phyloP scores from a whole-genome alignment of 441 rosid species.

The Gossypium davidsonii region DNA sequence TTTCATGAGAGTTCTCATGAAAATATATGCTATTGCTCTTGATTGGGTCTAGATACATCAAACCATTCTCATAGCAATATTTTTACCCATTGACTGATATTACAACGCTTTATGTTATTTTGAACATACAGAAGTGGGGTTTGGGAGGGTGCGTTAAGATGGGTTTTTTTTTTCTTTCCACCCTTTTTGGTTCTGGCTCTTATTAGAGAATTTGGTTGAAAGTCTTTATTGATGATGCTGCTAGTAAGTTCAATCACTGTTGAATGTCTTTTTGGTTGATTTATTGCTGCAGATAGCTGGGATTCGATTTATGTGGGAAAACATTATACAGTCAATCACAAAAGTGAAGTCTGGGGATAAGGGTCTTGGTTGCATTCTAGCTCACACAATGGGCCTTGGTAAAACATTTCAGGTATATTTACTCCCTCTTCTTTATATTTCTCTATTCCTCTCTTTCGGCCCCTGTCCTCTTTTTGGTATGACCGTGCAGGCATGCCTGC shows the following conservation, averaged over 20 bases:
- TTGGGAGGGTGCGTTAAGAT: background rate
- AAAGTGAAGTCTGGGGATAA: constrained; percentile 90
- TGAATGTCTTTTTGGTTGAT: constrained; percentile 14
- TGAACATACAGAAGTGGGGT: background rate
- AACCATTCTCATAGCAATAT: background rate
- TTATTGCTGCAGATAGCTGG: constrained; percentile 73
- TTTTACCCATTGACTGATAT: background rate
- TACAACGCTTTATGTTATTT: background rate
- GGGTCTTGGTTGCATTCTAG: constrained; percentile 99
- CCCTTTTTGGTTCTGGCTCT: background rate
- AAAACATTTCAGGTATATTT: constrained; percentile 94
- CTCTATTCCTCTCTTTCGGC: background rate
- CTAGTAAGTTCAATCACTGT: background rate
- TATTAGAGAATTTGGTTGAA: constrained; percentile 1
- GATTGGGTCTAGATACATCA: background rate
- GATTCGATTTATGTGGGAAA: constrained; percentile 99
- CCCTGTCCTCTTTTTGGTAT: constrained; percentile 9
- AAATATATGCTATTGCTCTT: background rate
- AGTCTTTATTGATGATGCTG: background rate
- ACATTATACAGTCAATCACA: constrained; percentile 81
- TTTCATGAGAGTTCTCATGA: background rate
- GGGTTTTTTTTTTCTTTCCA: background rate
- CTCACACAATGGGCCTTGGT: constrained; percentile 99
- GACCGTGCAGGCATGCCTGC: background rate
- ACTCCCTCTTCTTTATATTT: constrained; percentile 4